These are phyloP conservation scores for Xylaria sp. DNA, from an alignment of 2,329 filamentous ascomycete genomes.

Conservation along the genomic window DNA sequence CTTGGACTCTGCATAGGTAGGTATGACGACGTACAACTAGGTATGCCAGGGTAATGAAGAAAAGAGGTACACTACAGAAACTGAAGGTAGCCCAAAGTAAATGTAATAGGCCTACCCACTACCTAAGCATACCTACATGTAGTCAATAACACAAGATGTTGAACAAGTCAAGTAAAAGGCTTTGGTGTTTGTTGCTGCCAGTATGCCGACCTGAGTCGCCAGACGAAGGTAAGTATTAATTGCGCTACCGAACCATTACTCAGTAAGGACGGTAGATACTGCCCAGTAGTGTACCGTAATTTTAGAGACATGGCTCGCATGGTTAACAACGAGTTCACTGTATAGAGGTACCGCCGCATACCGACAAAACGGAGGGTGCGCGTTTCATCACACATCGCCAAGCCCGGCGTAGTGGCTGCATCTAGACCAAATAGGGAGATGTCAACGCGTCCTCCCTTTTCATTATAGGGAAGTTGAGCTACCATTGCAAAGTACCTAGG, in stretches of 20 bases:
- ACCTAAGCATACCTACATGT: no score
- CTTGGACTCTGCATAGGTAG: no score
- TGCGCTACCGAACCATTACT: neutral
- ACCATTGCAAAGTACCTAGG: no score
- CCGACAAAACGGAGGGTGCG: conserved; percentile 5
- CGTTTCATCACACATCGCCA: conserved; percentile 29
- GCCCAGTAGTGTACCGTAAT: neutral
- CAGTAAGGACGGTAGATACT: neutral
- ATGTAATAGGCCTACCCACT: no score
- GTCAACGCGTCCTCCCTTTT: conserved; percentile 28
- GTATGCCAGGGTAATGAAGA: neutral
- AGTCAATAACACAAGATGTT: no score
- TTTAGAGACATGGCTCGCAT: neutral
- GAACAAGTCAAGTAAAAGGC: no score
- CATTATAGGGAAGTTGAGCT: neutral
- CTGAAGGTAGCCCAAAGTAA: no score
- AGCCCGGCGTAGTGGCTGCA: conserved; percentile 4
- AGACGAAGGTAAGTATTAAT: neutral
- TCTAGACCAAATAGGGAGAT: conserved; percentile 28
- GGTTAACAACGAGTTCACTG: neutral
- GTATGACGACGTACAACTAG: no score
- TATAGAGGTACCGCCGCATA: no score
- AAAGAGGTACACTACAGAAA: neutral
- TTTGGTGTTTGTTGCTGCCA: no score
- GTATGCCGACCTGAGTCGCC: no score